A percentile compares a stretch with the other conserved stretches of the same genome.
Conservation (phyloP, 78 protist species). For the Capsaspora owczarzaki region DNA sequence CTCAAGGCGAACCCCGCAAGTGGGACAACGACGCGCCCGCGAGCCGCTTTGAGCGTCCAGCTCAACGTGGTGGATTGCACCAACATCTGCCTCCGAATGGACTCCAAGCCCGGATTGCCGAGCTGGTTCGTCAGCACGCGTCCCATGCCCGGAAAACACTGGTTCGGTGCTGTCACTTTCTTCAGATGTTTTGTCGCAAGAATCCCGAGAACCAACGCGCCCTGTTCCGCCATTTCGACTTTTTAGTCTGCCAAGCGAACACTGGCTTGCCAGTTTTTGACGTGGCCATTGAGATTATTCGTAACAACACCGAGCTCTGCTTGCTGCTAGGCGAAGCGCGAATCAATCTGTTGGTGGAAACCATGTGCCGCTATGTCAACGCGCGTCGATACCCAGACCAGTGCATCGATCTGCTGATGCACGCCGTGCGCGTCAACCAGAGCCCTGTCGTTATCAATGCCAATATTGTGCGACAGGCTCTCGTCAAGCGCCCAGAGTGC, state of each 20-base stretch:
- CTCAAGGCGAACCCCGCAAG: too few species aligned
- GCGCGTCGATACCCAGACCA: neutral
- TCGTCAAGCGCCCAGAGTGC: neutral
- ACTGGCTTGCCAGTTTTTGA: neutral
- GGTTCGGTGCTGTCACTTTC: neutral
- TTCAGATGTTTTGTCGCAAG: neutral
- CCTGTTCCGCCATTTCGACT: neutral
- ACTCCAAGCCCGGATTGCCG: too few species aligned
- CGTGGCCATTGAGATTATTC: neutral
- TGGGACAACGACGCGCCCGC: too few species aligned
- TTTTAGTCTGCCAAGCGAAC: neutral
- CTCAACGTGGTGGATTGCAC: too few species aligned
- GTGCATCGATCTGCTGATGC: neutral
- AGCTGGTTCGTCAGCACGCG: too few species aligned
- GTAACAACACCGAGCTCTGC: neutral
- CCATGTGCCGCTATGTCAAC: neutral
- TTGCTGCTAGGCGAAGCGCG: neutral
- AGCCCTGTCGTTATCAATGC: neutral
- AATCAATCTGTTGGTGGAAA: neutral
- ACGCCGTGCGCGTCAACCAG: neutral
- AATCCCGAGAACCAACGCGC: constrained; percentile 2
- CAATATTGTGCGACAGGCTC: neutral
- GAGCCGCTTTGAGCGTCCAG: too few species aligned
- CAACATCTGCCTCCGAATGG: too few species aligned
- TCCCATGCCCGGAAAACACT: too few species aligned